A percentile compares a stretch with the other conserved stretches of the same genome.
Evolutionary conservation across 208 protist species (phyloP).

Genomic region (Leishmania turanica): DNA sequence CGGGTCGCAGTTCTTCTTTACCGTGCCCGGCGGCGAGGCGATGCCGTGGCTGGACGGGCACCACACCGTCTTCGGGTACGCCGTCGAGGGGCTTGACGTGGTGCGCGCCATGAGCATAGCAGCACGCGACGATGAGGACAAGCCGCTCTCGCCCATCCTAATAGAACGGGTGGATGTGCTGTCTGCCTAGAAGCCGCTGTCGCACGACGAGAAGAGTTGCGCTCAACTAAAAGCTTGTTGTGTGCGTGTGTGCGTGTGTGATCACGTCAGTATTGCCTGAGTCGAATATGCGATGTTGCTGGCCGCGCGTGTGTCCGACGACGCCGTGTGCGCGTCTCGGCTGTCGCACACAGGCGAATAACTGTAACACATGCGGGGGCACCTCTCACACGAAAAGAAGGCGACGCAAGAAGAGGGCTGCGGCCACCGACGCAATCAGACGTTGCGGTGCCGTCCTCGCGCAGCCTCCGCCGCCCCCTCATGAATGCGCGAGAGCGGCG

Average conservation of each 20-base stretch:
- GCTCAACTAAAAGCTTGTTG: background rate
- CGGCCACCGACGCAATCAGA: background rate
- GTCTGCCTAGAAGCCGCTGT: slow-evolving; percentile 4
- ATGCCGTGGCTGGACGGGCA: slow-evolving; percentile 89
- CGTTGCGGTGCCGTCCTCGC: background rate
- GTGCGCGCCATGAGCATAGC: slow-evolving; percentile 55
- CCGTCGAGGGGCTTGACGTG: slow-evolving; percentile 68
- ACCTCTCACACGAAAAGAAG: background rate
- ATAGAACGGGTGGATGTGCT: slow-evolving; percentile 56
- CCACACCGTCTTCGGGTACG: slow-evolving; percentile 95
- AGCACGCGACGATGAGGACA: slow-evolving; percentile 44
- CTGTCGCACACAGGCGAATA: background rate
- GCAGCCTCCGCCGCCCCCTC: background rate
- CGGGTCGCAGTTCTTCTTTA: slow-evolving; percentile 93
- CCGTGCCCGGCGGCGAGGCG: slow-evolving; percentile 46
- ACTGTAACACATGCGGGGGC: background rate
- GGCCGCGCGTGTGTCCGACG: background rate
- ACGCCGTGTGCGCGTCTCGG: background rate
- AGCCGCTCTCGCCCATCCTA: slow-evolving; percentile 58
- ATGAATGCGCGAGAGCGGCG: background rate
- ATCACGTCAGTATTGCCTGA: background rate
- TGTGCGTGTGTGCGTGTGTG: background rate
- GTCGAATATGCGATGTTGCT: background rate
- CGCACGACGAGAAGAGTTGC: slow-evolving; percentile 10
- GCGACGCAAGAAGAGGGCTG: background rate